Evolutionary conservation across 805 yeast species (phyloP), one percentile per base, ranked within the genome.

Genomic region (Clavispora phyllophila): DNA sequence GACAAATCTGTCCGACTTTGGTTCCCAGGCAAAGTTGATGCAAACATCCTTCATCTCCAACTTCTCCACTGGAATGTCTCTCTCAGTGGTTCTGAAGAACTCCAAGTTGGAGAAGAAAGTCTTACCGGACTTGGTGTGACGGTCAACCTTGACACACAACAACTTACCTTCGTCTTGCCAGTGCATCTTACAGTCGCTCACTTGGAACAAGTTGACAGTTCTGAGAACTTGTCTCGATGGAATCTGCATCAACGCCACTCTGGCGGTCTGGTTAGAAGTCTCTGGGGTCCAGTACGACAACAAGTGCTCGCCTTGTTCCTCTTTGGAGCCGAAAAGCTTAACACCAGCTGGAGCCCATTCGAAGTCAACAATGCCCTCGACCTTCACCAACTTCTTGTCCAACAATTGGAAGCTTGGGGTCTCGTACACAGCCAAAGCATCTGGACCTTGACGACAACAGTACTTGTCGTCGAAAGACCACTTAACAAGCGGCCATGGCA

Each of bases 251-350:
- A 93, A 69, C 19, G 95, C 79, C 45, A 91, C 98, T 65, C 95
- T 84, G 23, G 99, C 97, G 36, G 96, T 85, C 72, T 90, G 96
- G 66, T 93, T 91, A 49, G 76, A 65, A 41, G 81, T 70, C 71
- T 93, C 99, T 42, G 99, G 99, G 37, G 96, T 89, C 99, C 99
- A 93, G 72, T 84, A 93, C 25, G 95, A 82, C 53, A 93, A 75
- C 27, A 89, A 69, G 55, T 82, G 82, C 43, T 82, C 81, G 41
- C 75, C 76, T 34, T 72, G 75, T 44, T 74, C 79, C 31, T 62
- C 70, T 45, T 69, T 75, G 42, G 79, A 67, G 45, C 76, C 78
- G 36, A 80, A 77, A 43, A 87, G 73, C 54, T 77, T 72, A 40
- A 88, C 86, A 53, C 87, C 85, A 19, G 88, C 82, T 47, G 99